Percentiles rank a stretch among this genome's conserved stretches.
phyloP scores from a whole-genome alignment of 495 filamentous ascomycete species.

The Terfezia boudieri region DNA sequence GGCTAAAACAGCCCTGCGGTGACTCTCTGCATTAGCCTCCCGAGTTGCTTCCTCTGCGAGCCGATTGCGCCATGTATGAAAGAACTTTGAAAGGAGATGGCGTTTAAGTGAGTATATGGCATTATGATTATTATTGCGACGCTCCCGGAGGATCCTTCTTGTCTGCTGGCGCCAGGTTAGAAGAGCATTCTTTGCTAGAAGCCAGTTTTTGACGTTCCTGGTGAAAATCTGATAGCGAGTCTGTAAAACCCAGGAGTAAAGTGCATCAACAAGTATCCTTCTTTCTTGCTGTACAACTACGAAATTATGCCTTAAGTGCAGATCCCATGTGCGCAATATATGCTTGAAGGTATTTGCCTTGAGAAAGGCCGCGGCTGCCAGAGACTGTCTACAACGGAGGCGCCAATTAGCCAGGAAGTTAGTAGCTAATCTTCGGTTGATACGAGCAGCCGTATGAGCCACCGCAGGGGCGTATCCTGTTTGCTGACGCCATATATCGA shows the following conservation, averaged over 20 bases:
- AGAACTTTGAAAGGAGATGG: not conserved
- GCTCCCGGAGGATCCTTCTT: not conserved
- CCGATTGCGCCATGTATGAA: not conserved
- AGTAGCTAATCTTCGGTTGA: slow-evolving; percentile 6
- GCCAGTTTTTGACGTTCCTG: not conserved
- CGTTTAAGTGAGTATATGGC: not conserved
- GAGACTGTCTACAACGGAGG: slow-evolving; percentile 6
- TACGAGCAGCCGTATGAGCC: slow-evolving; percentile 1
- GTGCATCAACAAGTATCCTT: not conserved
- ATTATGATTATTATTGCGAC: not conserved
- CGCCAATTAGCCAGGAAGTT: slow-evolving; percentile 10
- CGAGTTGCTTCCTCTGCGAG: not conserved
- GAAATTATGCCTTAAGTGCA: slow-evolving; percentile 6
- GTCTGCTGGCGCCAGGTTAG: not conserved
- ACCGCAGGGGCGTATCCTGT: slow-evolving; percentile 8
- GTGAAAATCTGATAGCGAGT: not conserved
- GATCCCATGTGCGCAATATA: slow-evolving; percentile 8
- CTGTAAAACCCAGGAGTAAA: slow-evolving; percentile 8
- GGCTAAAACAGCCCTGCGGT: not conserved
- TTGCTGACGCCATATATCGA: slow-evolving; percentile 12
- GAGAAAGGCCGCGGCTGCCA: slow-evolving; percentile 6
- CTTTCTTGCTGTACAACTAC: slow-evolving; percentile 3
- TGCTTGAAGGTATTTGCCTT: not conserved
- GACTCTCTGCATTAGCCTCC: not conserved
- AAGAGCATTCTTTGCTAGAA: not conserved